Evolutionary conservation across 129 eudicot genomes (phyloP), one percentile per base, ranked within the genome.

Genomic region (Logfia minima): DNA sequence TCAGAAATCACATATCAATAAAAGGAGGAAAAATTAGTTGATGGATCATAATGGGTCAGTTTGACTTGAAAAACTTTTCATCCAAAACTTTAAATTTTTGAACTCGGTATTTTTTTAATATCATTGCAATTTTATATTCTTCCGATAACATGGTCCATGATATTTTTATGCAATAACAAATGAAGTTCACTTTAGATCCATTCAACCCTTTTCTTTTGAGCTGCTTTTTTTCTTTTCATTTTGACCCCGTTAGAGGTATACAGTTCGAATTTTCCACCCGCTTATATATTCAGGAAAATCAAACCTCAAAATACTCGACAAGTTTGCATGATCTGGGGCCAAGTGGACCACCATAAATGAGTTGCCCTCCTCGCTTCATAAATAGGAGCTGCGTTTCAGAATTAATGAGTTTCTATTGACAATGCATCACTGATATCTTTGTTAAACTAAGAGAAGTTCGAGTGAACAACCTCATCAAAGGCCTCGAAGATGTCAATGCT

Each of bases 291-390:
- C 41, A 66, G 21, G 22, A 13, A 63, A 60, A 73, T 48, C 76
- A 22, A 69, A 94, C 98, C 98, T 94, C 97, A 85, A 94, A 87
- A 79, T 89, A 91, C 41, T 91, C 89, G 3, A 94, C 81, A 65
- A 94, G 88, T 85, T 91, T 91, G 90, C 82, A 81, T 66, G 98
- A 94, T 77, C 83, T 89, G 17, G 92, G 83, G 24, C 98, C 98
- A 69, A 94, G 91, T 75, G 90, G 96, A 73, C 98, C 98, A 7
- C 97, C 97, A 83, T 94, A 94, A 39, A 94, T 94, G 82, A 94
- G 85, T 79, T 94, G 92, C 52, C 98, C 98, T 75, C 98, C 98
- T 45, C 98, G 86, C 83, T 94, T 94, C 98, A 94, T 91, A 81
- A 94, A 85, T 68, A 94, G 72, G 71, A 94, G 98, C 98, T 94